Evolutionary conservation across 2,329 filamentous ascomycete genomes (phyloP).

Genomic region (Spiromastix sp.): DNA sequence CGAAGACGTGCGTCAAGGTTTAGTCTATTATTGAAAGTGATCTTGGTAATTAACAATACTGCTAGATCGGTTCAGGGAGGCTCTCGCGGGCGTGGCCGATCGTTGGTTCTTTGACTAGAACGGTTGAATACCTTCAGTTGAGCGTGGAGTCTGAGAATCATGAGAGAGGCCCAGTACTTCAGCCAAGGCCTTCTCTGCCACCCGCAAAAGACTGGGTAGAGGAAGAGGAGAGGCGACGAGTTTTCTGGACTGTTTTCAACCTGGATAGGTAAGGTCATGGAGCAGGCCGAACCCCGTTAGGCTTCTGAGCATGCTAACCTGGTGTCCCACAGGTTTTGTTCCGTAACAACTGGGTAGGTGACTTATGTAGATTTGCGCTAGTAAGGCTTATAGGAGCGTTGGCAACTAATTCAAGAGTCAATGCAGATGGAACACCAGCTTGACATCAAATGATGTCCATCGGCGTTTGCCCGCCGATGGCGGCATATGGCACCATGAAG

Average conservation of each 20-base stretch:
- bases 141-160: conserved; percentile 23
- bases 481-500: conserved; percentile 30
- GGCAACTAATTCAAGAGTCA: too few species aligned
- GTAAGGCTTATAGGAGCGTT: too few species aligned
- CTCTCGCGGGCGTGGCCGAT: conserved; percentile 26
- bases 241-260: conserved; percentile 35
- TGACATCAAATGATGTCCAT: conserved; percentile 28
- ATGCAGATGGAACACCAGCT: conserved; percentile 25
- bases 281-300: too few species aligned
- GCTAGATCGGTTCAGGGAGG: conserved; percentile 22
- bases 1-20: conserved; percentile 21
- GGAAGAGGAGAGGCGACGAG: conserved; percentile 28
- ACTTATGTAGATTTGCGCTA: too few species aligned
- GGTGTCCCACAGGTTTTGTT: conserved; percentile 14
- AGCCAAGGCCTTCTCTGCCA: conserved; percentile 19
- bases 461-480: conserved; percentile 34
- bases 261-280: conserved; percentile 23
- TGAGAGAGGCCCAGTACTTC: conserved; percentile 15
- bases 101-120: conserved; percentile 27
- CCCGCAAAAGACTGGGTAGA: conserved; percentile 25
- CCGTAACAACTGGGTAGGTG: conserved; percentile 25
- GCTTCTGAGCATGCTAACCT: background rate
- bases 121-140: conserved; percentile 28
- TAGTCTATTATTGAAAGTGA: background rate
- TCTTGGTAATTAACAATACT: background rate